Evolutionary conservation across 1,284 basidiomycete species (phyloP).

Genomic region (Puccinia novopanici): DNA sequence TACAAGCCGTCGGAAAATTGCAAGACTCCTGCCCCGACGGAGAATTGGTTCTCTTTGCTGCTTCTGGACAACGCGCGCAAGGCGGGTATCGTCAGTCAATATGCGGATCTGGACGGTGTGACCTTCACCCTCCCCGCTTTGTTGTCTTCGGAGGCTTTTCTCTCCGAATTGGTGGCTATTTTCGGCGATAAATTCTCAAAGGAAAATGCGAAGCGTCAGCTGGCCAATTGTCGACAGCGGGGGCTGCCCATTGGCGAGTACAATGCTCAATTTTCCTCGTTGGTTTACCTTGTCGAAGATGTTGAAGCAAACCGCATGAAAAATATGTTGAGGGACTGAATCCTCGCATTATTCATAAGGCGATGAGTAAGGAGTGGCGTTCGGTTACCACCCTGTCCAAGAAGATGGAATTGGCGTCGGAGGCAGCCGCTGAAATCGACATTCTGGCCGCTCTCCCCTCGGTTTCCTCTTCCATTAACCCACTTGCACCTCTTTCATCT

Average conservation of each 20-base stretch:
- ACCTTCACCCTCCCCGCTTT: background rate
- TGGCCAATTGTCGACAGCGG: background rate
- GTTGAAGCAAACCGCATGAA: background rate
- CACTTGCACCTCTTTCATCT: background rate
- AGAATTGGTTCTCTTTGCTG: constrained; percentile 9
- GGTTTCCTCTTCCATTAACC: background rate
- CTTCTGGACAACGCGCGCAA: background rate
- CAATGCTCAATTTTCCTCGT: background rate
- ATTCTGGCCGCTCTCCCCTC: background rate
- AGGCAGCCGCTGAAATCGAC: background rate
- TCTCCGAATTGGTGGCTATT: background rate
- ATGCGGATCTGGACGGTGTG: background rate
- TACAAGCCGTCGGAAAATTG: background rate
- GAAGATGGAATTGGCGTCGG: background rate
- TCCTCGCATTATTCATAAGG: background rate
- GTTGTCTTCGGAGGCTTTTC: background rate
- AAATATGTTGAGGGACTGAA: background rate
- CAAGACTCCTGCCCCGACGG: background rate
- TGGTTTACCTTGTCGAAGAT: background rate
- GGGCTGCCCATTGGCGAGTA: background rate
- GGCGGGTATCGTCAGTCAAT: background rate
- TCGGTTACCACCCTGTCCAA: background rate
- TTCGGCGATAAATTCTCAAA: constrained; percentile 4
- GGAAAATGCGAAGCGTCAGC: background rate
- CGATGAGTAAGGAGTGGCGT: background rate